Evolutionary conservation across 1,139 yeast species (phyloP).

Genomic region (Scheffersomyces lignicola): DNA sequence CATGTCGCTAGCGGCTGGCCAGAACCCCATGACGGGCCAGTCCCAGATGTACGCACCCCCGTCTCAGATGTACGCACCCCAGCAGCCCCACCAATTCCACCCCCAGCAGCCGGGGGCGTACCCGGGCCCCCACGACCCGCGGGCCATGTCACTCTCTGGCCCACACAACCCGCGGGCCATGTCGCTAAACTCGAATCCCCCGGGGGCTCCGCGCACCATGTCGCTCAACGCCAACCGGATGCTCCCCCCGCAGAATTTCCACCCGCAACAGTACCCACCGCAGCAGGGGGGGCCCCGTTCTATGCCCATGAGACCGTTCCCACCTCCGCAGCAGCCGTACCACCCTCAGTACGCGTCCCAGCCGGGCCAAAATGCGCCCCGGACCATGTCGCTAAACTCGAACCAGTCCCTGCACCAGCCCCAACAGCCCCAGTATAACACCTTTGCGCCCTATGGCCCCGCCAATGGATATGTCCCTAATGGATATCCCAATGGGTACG

Average conservation of each 20-base stretch:
- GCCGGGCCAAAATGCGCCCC: slow-evolving; percentile 16
- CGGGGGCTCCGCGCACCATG: slow-evolving; percentile 8
- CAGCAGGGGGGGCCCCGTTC: slow-evolving; percentile 14
- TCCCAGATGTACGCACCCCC: slow-evolving; percentile 2
- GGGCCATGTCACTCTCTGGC: slow-evolving; percentile 60
- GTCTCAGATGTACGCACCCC: slow-evolving; percentile 5
- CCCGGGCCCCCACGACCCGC: slow-evolving; percentile 30
- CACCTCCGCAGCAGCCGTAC: slow-evolving; percentile 6
- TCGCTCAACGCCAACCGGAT: slow-evolving; percentile 6
- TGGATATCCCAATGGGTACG: slow-evolving; percentile 6
- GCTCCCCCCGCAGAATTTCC: slow-evolving; percentile 5
- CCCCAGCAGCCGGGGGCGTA: slow-evolving; percentile 15
- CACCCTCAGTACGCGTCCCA: neutral
- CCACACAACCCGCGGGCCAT: slow-evolving; percentile 26
- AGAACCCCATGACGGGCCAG: slow-evolving; percentile 29
- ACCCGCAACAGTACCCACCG: slow-evolving; percentile 5
- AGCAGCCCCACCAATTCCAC: slow-evolving; percentile 20
- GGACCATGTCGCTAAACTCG: slow-evolving; percentile 29
- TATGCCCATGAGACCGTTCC: slow-evolving; percentile 14
- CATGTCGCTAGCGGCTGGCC: slow-evolving; percentile 39
- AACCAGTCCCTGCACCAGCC: slow-evolving; percentile 8
- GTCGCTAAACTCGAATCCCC: slow-evolving; percentile 21
- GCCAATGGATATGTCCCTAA: neutral
- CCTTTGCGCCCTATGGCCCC: neutral
- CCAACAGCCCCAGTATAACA: slow-evolving; percentile 5